phyloP scores from a whole-genome alignment of 352 stramenopile species.

The Stephanocyclus meneghinianus region DNA sequence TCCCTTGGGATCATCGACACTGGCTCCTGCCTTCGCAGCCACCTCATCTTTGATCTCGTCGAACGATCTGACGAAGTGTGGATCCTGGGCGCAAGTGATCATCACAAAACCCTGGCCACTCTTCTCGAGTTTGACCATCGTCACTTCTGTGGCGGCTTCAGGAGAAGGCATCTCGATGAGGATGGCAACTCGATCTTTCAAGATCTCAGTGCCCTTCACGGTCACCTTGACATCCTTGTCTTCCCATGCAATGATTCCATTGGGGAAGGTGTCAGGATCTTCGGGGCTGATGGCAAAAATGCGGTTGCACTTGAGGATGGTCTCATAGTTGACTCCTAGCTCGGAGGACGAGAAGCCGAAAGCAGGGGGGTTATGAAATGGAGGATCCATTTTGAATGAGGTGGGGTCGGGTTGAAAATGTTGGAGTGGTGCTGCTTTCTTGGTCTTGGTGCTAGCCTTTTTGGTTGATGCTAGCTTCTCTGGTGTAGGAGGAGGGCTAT shows the following conservation, averaged over 20 bases:
- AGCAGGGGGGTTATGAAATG: neutral
- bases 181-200: constrained; percentile 4
- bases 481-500: neutral
- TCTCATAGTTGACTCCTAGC: neutral
- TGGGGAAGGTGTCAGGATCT: constrained; percentile 4
- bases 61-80: neutral
- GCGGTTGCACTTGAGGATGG: neutral
- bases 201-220: neutral
- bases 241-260: constrained; percentile 8
- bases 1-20: neutral
- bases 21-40: neutral
- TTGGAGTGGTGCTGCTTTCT: neutral
- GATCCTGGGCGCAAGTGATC: neutral
- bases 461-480: constrained; percentile 3
- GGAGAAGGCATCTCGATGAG: neutral
- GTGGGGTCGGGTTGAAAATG: neutral
- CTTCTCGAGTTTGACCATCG: constrained; percentile 1
- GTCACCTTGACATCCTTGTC: neutral
- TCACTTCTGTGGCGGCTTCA: neutral
- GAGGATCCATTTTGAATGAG: constrained; percentile 11
- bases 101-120: constrained; percentile 4
- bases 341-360: constrained; percentile 2
- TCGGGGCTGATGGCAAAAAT: neutral
- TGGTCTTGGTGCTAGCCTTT: neutral
- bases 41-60: constrained; percentile 4